Conservation (phyloP, 192 early-diverging fungal species). For the Dissophora ornata region DNA sequence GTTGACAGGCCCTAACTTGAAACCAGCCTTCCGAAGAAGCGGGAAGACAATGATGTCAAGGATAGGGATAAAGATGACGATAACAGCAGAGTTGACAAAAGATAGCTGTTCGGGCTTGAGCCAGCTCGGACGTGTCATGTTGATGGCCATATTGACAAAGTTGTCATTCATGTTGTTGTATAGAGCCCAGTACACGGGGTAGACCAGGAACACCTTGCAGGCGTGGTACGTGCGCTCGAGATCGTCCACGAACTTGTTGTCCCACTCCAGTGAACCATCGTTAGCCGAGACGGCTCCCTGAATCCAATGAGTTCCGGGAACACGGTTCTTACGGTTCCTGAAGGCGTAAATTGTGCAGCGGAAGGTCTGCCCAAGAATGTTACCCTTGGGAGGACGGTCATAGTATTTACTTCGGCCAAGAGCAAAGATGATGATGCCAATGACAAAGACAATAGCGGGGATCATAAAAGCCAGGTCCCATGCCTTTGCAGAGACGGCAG, state of each 20-base stretch:
- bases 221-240: conserved; percentile 64
- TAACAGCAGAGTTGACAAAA: conserved; percentile 62
- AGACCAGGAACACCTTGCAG: conserved; percentile 74
- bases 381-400: conserved; percentile 65
- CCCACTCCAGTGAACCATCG: conserved; percentile 58
- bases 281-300: conserved; percentile 59
- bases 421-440: conserved; percentile 65
- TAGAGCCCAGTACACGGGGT: conserved; percentile 73
- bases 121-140: conserved; percentile 60
- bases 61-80: conserved; percentile 69
- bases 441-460: conserved; percentile 66
- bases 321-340: conserved; percentile 39
- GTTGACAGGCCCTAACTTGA: conserved; percentile 67
- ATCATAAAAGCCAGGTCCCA: conserved; percentile 71
- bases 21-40: conserved; percentile 64
- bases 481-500: conserved; percentile 64
- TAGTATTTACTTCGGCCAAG: conserved; percentile 64
- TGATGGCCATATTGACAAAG: conserved; percentile 70
- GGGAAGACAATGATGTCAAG: conserved; percentile 70
- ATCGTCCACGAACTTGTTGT: conserved; percentile 68
- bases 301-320: conserved; percentile 53
- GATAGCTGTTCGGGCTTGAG: conserved; percentile 52
- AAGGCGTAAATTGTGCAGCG: conserved; percentile 50
- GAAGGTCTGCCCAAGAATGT: conserved; percentile 63
- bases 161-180: conserved; percentile 75